phyloP scores from a whole-genome alignment of 179 eudicot genomes.

The Beta corolliflora region DNA sequence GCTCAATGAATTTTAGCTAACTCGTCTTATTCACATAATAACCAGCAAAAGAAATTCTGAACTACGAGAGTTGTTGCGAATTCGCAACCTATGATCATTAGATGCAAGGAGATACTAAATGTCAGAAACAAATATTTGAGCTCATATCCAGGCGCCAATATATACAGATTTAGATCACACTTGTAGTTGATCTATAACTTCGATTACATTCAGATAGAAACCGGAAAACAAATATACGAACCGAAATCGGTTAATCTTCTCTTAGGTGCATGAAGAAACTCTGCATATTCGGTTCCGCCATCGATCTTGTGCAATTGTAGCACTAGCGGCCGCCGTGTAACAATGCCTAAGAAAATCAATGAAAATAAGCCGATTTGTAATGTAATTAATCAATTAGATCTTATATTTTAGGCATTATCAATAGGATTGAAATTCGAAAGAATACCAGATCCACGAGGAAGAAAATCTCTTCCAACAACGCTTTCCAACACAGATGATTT shows the following conservation, averaged over 20 bases:
- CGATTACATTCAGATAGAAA: background rate
- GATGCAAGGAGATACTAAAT: too few species aligned
- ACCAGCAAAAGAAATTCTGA: background rate
- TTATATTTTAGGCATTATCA: background rate
- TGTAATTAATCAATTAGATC: background rate
- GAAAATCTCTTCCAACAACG: slow-evolving; percentile 83
- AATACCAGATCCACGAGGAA: slow-evolving; percentile 96
- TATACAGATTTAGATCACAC: background rate
- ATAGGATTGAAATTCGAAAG: background rate
- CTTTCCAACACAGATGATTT: slow-evolving; percentile 90
- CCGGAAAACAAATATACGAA: slow-evolving; percentile 15
- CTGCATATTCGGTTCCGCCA: slow-evolving; percentile 79
- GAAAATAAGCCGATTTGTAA: background rate
- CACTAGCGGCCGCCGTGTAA: slow-evolving; percentile 94
- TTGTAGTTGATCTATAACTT: background rate
- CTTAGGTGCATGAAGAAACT: slow-evolving; percentile 93
- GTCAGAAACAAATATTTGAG: too few species aligned
- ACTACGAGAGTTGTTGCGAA: background rate
- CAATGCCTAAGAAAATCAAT: slow-evolving; percentile 63
- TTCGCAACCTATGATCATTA: background rate
- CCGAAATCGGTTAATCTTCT: slow-evolving; percentile 74
- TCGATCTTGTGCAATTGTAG: slow-evolving; percentile 92
- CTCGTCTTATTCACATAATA: too few species aligned
- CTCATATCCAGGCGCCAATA: background rate
- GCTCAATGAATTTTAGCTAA: too few species aligned